These are phyloP conservation scores for Ceriops zippeliana DNA, from an alignment of 345 rosid genomes.

Conservation along the genomic window DNA sequence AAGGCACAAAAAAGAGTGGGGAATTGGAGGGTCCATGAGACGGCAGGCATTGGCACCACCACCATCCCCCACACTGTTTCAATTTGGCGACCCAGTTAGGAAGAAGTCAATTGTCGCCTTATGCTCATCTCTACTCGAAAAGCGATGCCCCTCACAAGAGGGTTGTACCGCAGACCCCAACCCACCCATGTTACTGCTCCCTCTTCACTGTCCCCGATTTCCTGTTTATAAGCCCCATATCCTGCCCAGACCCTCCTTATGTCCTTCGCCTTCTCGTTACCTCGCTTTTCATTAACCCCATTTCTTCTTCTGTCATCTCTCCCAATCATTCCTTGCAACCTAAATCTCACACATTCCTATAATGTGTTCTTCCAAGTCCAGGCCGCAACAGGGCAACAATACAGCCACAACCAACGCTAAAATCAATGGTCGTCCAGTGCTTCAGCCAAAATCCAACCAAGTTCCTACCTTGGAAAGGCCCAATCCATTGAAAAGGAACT, in stretches of 20 bases:
- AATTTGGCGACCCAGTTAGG: neutral
- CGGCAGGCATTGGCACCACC: constrained; percentile 19
- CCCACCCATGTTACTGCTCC: constrained; percentile 34
- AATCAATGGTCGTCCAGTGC: constrained; percentile 59
- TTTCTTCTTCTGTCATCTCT: no score
- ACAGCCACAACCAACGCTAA: constrained; percentile 18
- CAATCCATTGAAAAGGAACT: constrained; percentile 41
- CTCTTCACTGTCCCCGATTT: constrained; percentile 21
- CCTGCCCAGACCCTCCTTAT: constrained; percentile 10
- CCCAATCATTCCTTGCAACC: no score
- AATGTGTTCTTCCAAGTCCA: constrained; percentile 60
- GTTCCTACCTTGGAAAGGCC: constrained; percentile 40
- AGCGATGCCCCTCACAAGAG: constrained; percentile 19
- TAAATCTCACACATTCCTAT: neutral
- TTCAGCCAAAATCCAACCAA: constrained; percentile 64
- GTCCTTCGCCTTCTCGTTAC: constrained; percentile 1
- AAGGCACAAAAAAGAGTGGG: constrained; percentile 19
- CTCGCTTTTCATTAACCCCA: no score
- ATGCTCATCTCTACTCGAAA: constrained; percentile 9
- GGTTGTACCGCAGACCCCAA: constrained; percentile 34
- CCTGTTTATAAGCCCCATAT: constrained; percentile 23
- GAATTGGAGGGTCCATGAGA: constrained; percentile 21
- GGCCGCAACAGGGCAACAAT: constrained; percentile 15
- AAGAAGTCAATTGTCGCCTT: constrained; percentile 18
- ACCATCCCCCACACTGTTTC: constrained; percentile 8